Evolutionary conservation across 345 rosid species (phyloP).

Genomic region (Aurinia saxatilis): DNA sequence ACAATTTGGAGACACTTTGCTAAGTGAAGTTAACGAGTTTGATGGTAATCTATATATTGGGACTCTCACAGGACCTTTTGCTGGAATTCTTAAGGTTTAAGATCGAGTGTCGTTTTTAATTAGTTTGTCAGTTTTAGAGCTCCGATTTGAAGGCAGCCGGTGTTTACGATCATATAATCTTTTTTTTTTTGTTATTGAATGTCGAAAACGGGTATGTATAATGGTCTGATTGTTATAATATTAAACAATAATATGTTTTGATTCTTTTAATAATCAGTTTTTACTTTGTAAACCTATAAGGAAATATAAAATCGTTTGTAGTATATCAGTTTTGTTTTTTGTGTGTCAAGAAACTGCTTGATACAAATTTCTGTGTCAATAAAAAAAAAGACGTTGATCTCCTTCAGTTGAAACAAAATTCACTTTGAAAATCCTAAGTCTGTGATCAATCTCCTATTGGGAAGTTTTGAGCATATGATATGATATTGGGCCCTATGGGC

Average conservation of each 20-base stretch:
- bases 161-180: not conserved
- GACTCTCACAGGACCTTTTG: conserved; percentile 27
- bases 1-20: conserved; percentile 25
- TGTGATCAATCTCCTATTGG: too few relatives aligned
- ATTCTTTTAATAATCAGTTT: not conserved
- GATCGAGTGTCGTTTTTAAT: not conserved
- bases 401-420: too few relatives aligned
- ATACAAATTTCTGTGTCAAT: too few relatives aligned
- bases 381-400: too few relatives aligned
- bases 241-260: not conserved
- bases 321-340: too few relatives aligned
- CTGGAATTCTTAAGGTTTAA: conserved; percentile 26
- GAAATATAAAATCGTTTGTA: not conserved
- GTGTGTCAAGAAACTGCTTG: too few relatives aligned
- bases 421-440: too few relatives aligned
- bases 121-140: not conserved
- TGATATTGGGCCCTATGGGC: too few relatives aligned
- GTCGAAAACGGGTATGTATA: not conserved
- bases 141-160: not conserved
- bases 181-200: not conserved
- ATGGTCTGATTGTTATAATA: not conserved
- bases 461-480: too few relatives aligned
- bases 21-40: conserved; percentile 26
- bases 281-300: not conserved
- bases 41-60: conserved; percentile 19